A percentile compares a stretch with the other conserved stretches of the same genome.
These are phyloP conservation scores for Cryptomeria japonica DNA, from an alignment of 75 land plant genomes.

Conservation along the genomic window DNA sequence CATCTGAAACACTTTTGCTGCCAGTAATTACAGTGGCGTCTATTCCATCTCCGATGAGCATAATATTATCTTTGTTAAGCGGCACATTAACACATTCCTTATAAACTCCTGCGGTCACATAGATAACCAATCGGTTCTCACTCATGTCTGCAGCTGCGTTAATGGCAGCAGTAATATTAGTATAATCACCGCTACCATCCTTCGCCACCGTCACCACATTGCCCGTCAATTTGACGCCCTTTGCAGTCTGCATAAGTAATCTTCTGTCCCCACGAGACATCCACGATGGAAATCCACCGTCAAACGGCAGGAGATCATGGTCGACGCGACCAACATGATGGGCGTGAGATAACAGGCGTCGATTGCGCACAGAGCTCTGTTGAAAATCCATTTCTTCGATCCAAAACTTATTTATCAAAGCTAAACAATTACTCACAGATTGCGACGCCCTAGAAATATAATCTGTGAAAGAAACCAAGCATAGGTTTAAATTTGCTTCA, in stretches of 20 bases:
- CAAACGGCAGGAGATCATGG: neutral
- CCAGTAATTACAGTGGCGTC: constrained; percentile 74
- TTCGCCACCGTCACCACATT: neutral
- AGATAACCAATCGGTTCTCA: constrained; percentile 39
- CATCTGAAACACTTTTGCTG: constrained; percentile 51
- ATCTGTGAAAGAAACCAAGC: neutral
- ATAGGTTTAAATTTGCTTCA: neutral
- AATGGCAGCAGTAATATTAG: constrained; percentile 57
- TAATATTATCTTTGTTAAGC: constrained; percentile 51
- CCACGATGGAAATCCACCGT: neutral
- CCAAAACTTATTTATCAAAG: constrained; percentile 30
- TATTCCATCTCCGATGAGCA: constrained; percentile 80
- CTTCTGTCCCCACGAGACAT: neutral
- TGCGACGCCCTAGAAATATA: neutral
- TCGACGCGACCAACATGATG: neutral
- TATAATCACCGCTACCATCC: constrained; percentile 65
- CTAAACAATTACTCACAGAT: neutral
- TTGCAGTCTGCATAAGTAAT: constrained; percentile 10
- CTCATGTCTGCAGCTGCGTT: constrained; percentile 50
- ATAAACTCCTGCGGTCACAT: constrained; percentile 60
- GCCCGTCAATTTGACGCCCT: constrained; percentile 29
- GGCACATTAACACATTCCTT: constrained; percentile 56
- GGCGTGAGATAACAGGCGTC: neutral
- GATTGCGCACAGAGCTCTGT: neutral
- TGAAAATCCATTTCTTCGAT: constrained; percentile 23